Base-by-base conservation (phyloP, 225 moss, liverwort and hornwort genomes). In the Asterella californica region DNA sequence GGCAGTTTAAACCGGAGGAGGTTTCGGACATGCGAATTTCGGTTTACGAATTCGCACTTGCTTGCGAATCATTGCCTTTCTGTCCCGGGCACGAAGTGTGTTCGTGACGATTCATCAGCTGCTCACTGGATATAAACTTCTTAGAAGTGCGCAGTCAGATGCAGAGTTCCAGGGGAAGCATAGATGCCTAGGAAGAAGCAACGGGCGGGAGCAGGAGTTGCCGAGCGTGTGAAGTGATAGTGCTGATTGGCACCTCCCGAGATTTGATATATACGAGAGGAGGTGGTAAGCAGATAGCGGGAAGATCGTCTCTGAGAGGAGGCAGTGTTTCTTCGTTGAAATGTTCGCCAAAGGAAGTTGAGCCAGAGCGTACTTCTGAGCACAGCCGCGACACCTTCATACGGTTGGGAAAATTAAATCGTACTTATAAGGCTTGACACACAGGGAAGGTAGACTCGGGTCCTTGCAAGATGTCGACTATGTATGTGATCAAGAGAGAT, bases 401-500 rank as follows among this genome's bases (percentile, higher is more conserved):
- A 42, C 42, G 42, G 42, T 42, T 42, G 42, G 7, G 42, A 7
- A n/a, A 2, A 42, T 42, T 2, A 42, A 42, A 2, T 42, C 42
- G 3, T 42, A 42, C 3, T 42, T 42, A n/a, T 7, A 42, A 3
- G 42, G 3, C 10, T 22, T 11, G 18, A 0, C 17, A 22, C 24
- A 5, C 4, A 57, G 5, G 18, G 57, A 57, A 57, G 57, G 4
- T 4, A 24, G 10, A 22, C 57, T 57, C 24, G 17, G 50, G 17
- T 2, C 15, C 15, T 15, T 24, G 47, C 0, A 57, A 18, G 19
- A 86, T 86, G 86, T 87, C 87, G 42, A 88, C 70, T 64, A 99
- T 99, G 97, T 99, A 93, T 81, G 95, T 99, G 12, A 86, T 94
- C n/a, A 99, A 95, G 93, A 86, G 94, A 80, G 94, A 95, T 78